Percentiles rank a stretch among this genome's conserved stretches.
phyloP scores from a whole-genome alignment of 768 basidiomycete species.

The Kockovaella imperatae region DNA sequence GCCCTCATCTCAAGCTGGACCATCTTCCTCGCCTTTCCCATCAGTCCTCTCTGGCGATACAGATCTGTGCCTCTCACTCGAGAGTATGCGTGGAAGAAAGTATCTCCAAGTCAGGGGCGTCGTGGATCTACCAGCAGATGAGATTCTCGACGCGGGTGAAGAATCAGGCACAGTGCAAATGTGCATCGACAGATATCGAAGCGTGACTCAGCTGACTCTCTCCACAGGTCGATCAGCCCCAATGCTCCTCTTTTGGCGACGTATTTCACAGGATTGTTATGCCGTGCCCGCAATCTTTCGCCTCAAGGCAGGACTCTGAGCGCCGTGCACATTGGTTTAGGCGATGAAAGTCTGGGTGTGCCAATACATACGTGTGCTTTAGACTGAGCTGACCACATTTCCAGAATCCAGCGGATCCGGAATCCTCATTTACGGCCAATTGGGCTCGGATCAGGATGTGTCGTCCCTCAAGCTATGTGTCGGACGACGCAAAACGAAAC shows the following conservation, averaged over 20 bases:
- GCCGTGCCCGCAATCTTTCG: constrained; percentile 18
- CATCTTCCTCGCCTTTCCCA: constrained; percentile 25
- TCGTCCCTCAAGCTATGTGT: constrained; percentile 19
- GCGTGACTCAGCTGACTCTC: neutral
- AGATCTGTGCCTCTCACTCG: constrained; percentile 42
- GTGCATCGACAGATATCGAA: constrained; percentile 10
- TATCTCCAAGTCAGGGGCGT: constrained; percentile 34
- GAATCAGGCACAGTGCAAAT: constrained; percentile 34
- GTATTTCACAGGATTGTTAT: constrained; percentile 31
- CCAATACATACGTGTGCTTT: neutral
- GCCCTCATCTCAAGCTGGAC: neutral
- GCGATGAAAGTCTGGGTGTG: constrained; percentile 38
- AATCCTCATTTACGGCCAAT: constrained; percentile 39
- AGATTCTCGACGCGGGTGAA: constrained; percentile 19
- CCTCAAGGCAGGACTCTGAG: constrained; percentile 24
- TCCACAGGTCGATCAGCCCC: constrained; percentile 21
- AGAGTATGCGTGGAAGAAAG: constrained; percentile 41
- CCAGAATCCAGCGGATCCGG: constrained; percentile 45
- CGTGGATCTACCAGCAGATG: constrained; percentile 26
- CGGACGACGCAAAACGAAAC: constrained; percentile 22
- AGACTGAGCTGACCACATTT: neutral
- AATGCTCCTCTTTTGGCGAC: constrained; percentile 24
- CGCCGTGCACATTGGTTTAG: constrained; percentile 37
- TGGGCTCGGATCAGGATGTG: constrained; percentile 1
- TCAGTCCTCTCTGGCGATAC: constrained; percentile 29